Base-by-base conservation (phyloP, 169 alveolate species). In the Babesia divergens region DNA sequence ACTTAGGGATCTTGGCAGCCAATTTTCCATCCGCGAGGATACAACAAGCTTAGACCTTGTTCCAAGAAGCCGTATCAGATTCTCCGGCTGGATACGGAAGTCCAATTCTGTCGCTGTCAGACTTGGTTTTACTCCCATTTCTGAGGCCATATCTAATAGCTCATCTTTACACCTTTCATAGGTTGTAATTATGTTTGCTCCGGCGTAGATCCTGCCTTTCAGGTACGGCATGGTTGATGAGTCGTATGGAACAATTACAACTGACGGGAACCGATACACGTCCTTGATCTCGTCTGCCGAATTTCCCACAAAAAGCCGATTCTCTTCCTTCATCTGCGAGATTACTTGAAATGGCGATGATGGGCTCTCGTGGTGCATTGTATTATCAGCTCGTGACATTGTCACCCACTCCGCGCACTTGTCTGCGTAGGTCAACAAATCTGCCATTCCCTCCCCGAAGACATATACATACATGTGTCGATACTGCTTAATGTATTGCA, bases 401-500 rank as follows among this genome's bases (percentile, higher is more conserved):
- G 24, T 35, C 6, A 68, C 80, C 86, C 86, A 77, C 18, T 77
- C 86, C 18, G 76, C 65, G 58, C 86, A 66, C 75, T 77, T 77
- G 31, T 77, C 74, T 18, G 65, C 40, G 34, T 31, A 67, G 69
- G 29, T 70, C 47, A 77, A 37, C 18, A 67, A 13, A 22, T 77
- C 76, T 11, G 47, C 58, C 70, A 77, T 60, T 14, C 86, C 74
- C 26, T 28, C 43, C 4, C 86, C 86, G 14, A 77, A n/a, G 18
- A 55, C 71, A 20, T 77, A 77, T 9, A 77, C 50, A n/a, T 28
- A 68, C 9, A 37, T 44, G 16, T 50, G 47, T 55, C 35, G 34
- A 24, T 64, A 35, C 22, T 52, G 49, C 58, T 47, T 56, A 8
- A 43, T 20, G 59, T 43, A 6, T 6, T 32, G 11, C 22, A 16